Base-by-base conservation (phyloP, 768 basidiomycete genomes). In the Lepiota brunneoincarnata region DNA sequence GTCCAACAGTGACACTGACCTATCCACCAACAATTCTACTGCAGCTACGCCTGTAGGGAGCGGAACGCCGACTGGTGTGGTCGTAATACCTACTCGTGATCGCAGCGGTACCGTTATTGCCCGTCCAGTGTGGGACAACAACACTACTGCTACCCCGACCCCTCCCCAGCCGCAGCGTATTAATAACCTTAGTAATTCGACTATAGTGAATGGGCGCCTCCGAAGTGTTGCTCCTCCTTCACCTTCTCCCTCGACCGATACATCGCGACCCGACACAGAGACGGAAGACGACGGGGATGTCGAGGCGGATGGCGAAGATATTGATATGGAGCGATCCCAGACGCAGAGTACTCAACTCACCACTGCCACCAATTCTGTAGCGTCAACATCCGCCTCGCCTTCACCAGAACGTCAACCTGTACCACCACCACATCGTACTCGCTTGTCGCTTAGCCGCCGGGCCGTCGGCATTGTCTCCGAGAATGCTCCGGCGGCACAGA, bases 241-340 rank as follows among this genome's bases (percentile, higher is more conserved):
- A 0, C 76, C 77, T 4, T 71, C 75, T 11, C 61, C 67, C 3
- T 69, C 69, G 1, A 69, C 69, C 0, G 71, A 72, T 28, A 79
- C 74, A n/a, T 83, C 84, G 0, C 73, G 86, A 11, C 76, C 84
- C 0, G 86, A 88, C 54, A 86, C 87, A 0, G 89, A 91, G 69
- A 86, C 88, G 0, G 90, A 94, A 64, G 87, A 88, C 46, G 88
- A 89, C 42, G 84, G 76, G 21, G 88, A 89, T 49, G 77, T 74
- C 1, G 86, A 91, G 59, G 83, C 75, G 17, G 87, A 83, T 57
- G 69, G 73, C 35, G 75, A 76, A 41, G 87, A 83, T 57, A 70
- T 75, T 34, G 75, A 77, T 46, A 76, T 79, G 67, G 73, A 72
- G 45, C 66, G 66, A 31, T 60, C 51, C 31, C 31, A 31, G 64